Evolutionary conservation across 73 alveolate species (phyloP).

Genomic region (Breviolum minutum): DNA sequence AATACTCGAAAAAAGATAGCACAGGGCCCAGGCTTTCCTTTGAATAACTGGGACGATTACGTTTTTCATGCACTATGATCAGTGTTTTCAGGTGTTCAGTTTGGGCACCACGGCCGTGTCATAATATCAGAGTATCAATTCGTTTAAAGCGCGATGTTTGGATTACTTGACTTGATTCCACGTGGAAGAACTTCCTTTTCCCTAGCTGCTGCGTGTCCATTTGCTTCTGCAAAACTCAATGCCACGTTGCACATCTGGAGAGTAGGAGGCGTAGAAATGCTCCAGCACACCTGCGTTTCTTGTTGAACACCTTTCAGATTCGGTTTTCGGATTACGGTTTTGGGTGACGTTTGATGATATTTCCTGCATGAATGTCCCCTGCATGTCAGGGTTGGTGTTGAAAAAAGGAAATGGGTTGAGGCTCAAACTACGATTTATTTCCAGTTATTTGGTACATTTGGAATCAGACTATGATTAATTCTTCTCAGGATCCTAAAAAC

Average conservation of each 20-base stretch:
- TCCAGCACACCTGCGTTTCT: conserved; percentile 62
- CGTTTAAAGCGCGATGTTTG: background rate
- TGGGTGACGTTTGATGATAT: too few species aligned
- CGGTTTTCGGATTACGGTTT: too few species aligned
- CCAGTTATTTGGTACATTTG: too few species aligned
- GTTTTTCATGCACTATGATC: background rate
- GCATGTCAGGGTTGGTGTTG: too few species aligned
- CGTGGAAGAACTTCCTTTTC: background rate
- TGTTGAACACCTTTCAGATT: background rate
- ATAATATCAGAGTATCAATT: background rate
- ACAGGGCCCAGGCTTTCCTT: background rate
- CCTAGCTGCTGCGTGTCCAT: background rate
- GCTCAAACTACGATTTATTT: too few species aligned
- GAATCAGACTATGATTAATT: too few species aligned
- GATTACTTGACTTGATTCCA: background rate
- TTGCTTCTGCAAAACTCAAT: background rate
- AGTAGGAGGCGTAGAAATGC: conserved; percentile 69
- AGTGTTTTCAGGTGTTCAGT: background rate
- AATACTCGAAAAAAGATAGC: background rate
- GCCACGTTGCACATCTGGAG: conserved; percentile 61
- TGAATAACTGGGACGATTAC: background rate
- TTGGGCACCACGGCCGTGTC: background rate
- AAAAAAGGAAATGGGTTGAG: too few species aligned
- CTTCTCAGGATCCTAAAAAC: too few species aligned
- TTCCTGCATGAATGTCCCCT: too few species aligned